These are phyloP conservation scores for Plasmodium chabaudi DNA, from an alignment of 169 alveolate species.

Conservation along the genomic window DNA sequence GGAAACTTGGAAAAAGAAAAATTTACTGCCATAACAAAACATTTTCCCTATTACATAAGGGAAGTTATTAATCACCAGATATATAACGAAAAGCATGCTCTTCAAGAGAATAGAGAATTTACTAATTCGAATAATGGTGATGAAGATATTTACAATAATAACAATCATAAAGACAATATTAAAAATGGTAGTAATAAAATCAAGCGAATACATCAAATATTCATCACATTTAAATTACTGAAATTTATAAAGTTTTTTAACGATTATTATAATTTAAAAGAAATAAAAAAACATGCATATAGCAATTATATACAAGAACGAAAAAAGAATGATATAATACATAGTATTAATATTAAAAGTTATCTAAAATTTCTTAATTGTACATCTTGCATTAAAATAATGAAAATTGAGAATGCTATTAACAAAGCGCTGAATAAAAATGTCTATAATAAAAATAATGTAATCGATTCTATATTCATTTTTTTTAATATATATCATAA, in stretches of 20 bases:
- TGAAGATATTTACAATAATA: too few species aligned
- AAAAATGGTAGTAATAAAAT: background rate
- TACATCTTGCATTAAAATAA: constrained; percentile 53
- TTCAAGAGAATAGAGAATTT: too few species aligned
- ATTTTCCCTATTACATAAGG: constrained; percentile 22
- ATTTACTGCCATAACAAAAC: constrained; percentile 2
- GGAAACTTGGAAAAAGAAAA: constrained; percentile 13
- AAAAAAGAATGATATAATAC: constrained; percentile 34
- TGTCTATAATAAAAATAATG: constrained; percentile 14
- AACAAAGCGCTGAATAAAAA: constrained; percentile 9
- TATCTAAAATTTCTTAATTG: constrained; percentile 30
- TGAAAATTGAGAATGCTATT: constrained; percentile 29
- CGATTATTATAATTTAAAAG: constrained; percentile 7
- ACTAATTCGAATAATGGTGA: too few species aligned
- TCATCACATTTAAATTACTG: constrained; percentile 32
- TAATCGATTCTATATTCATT: constrained; percentile 26
- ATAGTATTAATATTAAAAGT: constrained; percentile 47
- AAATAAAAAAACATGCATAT: constrained; percentile 1
- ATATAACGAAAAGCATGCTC: background rate
- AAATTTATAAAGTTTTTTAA: constrained; percentile 21
- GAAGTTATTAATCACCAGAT: constrained; percentile 1
- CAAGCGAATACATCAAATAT: constrained; percentile 51
- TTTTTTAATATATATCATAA: constrained; percentile 27
- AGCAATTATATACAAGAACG: background rate
- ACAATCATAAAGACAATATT: too few species aligned